phyloP scores from a whole-genome alignment of 2,329 filamentous ascomycete genomes.

The Pestalotiopsis sp. region DNA sequence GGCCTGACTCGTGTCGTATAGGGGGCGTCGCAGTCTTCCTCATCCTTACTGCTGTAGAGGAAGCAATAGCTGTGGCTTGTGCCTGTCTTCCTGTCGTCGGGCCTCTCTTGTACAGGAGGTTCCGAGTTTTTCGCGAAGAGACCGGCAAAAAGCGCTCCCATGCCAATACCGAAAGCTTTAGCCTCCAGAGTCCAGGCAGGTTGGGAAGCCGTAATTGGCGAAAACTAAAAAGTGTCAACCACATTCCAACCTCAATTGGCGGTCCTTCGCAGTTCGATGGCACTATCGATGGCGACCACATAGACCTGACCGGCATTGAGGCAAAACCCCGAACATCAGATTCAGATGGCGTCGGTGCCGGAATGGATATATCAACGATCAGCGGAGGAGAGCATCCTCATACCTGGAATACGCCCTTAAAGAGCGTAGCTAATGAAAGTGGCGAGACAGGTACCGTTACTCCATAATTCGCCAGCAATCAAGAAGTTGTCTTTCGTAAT shows the following conservation, averaged over 20 bases:
- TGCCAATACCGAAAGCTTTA: not conserved
- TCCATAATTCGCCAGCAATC: too few species aligned
- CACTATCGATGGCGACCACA: not conserved
- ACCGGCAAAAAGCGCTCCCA: not conserved
- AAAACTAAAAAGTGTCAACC: conserved; percentile 16
- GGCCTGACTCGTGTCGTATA: conserved; percentile 2
- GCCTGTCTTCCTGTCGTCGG: conserved; percentile 25
- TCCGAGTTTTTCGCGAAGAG: conserved; percentile 9
- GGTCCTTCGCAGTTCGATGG: not conserved
- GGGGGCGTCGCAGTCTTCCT: conserved; percentile 26
- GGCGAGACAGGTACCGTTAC: too few species aligned
- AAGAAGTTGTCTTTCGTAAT: too few species aligned
- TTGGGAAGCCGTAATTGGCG: conserved; percentile 19
- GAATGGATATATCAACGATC: not conserved
- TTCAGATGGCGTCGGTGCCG: not conserved
- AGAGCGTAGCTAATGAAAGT: too few species aligned
- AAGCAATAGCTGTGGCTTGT: conserved; percentile 28
- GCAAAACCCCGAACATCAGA: not conserved
- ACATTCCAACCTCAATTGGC: conserved; percentile 9
- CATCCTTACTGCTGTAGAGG: conserved; percentile 26
- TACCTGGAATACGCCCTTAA: not conserved
- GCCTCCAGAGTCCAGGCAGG: conserved; percentile 12
- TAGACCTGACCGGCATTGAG: not conserved
- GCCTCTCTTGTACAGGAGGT: conserved; percentile 19
- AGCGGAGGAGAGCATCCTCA: not conserved